Conservation (phyloP, 495 filamentous ascomycete genomes). For the Penicillium cinerascens region DNA sequence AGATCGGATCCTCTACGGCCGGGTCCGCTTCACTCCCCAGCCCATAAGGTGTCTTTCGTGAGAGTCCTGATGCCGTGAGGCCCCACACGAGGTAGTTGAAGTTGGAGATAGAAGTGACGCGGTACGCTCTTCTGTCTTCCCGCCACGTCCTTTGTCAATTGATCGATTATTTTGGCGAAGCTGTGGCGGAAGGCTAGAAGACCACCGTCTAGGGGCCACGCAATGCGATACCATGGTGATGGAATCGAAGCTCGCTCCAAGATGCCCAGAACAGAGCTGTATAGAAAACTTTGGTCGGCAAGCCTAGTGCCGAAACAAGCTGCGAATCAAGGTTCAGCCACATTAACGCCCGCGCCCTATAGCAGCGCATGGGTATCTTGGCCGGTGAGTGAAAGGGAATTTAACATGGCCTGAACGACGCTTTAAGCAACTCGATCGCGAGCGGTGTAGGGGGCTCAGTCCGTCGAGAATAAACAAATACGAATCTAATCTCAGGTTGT, state of each 20-base stretch:
- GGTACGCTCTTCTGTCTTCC: neutral
- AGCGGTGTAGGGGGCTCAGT: slow-evolving; percentile 3
- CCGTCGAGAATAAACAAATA: neutral
- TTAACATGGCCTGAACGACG: neutral
- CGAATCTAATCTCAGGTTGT: neutral
- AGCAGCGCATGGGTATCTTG: neutral
- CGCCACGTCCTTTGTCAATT: neutral
- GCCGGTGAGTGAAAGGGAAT: slow-evolving; percentile 15
- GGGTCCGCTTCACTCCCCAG: neutral
- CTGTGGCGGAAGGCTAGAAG: slow-evolving; percentile 6
- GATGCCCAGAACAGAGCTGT: neutral
- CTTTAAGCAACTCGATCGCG: neutral
- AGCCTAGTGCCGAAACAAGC: slow-evolving; percentile 4
- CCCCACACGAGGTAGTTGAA: slow-evolving; percentile 7
- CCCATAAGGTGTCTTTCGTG: neutral
- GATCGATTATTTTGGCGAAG: neutral
- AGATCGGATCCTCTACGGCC: slow-evolving; percentile 2
- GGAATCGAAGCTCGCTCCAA: slow-evolving; percentile 4
- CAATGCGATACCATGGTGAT: neutral
- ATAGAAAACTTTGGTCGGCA: neutral
- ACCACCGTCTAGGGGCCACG: neutral
- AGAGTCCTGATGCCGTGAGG: neutral
- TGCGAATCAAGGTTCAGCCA: slow-evolving; percentile 23
- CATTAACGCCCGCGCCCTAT: slow-evolving; percentile 14
- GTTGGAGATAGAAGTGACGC: neutral